A percentile compares a stretch with the other conserved stretches of the same genome.
Evolutionary conservation across 257 asterid species (phyloP).

Genomic region (Solanum pimpinellifolium): DNA sequence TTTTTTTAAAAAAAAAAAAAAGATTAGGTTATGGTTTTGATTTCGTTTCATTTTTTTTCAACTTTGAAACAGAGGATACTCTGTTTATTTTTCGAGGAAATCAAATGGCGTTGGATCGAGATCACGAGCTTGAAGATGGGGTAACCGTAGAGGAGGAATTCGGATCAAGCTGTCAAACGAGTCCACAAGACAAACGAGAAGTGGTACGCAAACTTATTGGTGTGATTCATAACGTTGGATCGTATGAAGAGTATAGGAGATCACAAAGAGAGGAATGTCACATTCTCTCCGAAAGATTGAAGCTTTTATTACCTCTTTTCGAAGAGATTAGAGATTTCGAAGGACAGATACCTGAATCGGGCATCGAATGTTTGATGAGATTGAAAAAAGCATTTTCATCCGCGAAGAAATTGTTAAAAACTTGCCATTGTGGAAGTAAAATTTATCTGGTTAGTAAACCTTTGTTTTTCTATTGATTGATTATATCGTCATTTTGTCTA

Average conservation of each 20-base stretch:
- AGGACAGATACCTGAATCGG: constrained; percentile 20
- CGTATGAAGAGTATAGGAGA: constrained; percentile 46
- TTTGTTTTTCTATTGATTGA: not conserved
- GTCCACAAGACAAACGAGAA: constrained; percentile 13
- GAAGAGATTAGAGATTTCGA: constrained; percentile 41
- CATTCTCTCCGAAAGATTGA: constrained; percentile 36
- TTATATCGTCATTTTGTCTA: not conserved
- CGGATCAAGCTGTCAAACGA: constrained; percentile 11
- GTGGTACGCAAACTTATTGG: constrained; percentile 35
- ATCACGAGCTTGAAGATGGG: not conserved
- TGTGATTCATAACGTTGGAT: constrained; percentile 32
- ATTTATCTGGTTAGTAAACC: constrained; percentile 43
- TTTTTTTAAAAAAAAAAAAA: too few relatives aligned
- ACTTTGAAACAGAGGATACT: not conserved
- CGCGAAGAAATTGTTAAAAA: constrained; percentile 50
- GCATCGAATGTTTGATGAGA: constrained; percentile 28
- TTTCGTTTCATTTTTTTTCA: not conserved
- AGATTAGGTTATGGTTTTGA: not conserved
- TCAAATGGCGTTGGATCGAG: not conserved
- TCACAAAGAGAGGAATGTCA: constrained; percentile 63
- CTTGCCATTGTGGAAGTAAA: constrained; percentile 76
- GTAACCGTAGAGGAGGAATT: constrained; percentile 15
- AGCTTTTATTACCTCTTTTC: constrained; percentile 41
- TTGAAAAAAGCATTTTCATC: constrained; percentile 51
- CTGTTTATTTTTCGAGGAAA: not conserved